Percentiles rank a stretch among this genome's conserved stretches.
These are phyloP conservation scores for Mortierella sp. DNA, from an alignment of 371 early-diverging fungal genomes.

Conservation along the genomic window DNA sequence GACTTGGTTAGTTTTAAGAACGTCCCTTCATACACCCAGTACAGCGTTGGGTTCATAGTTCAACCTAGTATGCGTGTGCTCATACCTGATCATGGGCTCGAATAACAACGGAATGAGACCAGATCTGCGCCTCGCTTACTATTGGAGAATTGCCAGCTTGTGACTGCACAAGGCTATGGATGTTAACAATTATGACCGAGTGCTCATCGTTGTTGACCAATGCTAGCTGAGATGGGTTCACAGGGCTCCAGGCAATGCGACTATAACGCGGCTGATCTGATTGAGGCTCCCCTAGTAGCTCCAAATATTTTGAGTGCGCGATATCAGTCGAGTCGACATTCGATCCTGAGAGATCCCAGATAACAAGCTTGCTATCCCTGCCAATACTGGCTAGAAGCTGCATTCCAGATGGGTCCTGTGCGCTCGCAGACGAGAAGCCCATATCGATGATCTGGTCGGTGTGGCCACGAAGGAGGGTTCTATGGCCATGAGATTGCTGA, in stretches of 20 bases:
- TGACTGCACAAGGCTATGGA: conserved; percentile 28
- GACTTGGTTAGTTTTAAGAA: not conserved
- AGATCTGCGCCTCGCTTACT: conserved; percentile 32
- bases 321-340: conserved; percentile 51
- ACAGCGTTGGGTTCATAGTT: not conserved
- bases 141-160: conserved; percentile 20
- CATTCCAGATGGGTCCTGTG: conserved; percentile 1
- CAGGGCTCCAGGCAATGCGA: conserved; percentile 46
- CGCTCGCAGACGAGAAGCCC: conserved; percentile 40
- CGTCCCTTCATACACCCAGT: not conserved
- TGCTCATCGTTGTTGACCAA: conserved; percentile 58
- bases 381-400: conserved; percentile 57
- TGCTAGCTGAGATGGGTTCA: conserved; percentile 33
- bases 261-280: conserved; percentile 44
- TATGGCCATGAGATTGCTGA: conserved; percentile 54
- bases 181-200: conserved; percentile 41
- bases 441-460: conserved; percentile 58
- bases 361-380: conserved; percentile 55
- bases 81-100: conserved; percentile 49
- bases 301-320: conserved; percentile 44
- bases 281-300: conserved; percentile 32
- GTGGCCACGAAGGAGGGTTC: conserved; percentile 58
- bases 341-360: conserved; percentile 59
- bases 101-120: conserved; percentile 37
- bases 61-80: not conserved